Evolutionary conservation across 331 rosid species (phyloP), one percentile per base, ranked within the genome.

Genomic region (Rosa hybrid): DNA sequence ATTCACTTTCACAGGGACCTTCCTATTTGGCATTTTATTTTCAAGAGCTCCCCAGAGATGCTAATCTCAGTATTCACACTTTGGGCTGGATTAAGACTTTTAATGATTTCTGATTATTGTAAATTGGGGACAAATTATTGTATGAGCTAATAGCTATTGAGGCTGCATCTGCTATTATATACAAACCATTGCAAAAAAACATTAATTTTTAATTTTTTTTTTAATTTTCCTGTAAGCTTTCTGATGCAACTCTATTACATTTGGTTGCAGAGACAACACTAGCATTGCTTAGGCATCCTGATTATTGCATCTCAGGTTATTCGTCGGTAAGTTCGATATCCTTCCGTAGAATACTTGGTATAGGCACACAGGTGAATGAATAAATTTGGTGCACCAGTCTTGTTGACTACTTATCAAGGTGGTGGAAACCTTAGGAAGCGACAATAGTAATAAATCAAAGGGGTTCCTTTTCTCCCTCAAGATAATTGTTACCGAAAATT

Each of bases 261-360:
- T 83, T 78, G 76, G 51, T 84, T 81, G 78, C 93, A 96, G 99
- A 96, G 89, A 90, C 99, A 30, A 81, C 96, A 27, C 85, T 96
- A 34, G 93, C 99, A 45, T 89, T 96, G 89, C 99, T 96, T 83
- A 90, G 98, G 57, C 97, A 96, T 84, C 99, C 99, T 50, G 98
- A 91, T 88, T 96, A 90, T 81, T 96, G 97, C 77, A 96, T 96
- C 77, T 96, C 99, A 0, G 99, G 93, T 64, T 91, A 93, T 71
- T 90, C 99, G 53, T 87, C 94, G 42, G 99, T 96, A 87, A 93
- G 99, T 88, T 86, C 73, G 46, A 81, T 82, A 64, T 56, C 71
- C 77, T 87, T 77, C 84, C 44, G 41, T 23, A 30, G 25, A 78
- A 41, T 45, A 71, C 48, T 68, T 77, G 44, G 57, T 71, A 63